Base-by-base conservation (phyloP, 2,329 filamentous ascomycete genomes). In the Sarocladium brachiariae region DNA sequence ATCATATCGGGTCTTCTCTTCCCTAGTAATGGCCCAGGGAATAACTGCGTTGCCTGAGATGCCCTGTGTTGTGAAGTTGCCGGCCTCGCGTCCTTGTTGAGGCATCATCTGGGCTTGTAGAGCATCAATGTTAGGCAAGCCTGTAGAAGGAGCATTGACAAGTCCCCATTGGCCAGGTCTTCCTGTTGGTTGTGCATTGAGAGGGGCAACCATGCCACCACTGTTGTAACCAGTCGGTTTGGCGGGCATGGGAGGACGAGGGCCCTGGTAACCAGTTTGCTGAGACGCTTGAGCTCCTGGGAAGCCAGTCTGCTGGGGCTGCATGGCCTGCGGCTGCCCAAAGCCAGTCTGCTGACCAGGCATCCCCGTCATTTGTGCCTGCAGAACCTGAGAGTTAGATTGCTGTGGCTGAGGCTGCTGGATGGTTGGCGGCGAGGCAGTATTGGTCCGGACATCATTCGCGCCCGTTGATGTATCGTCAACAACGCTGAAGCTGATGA, bases 1-100 rank as follows among this genome's bases (percentile, higher is more conserved):
- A 67, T 99, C 93, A 59, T 99, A 99, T 55, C 95, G 86, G 54
- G 87, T 92, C 76, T 99, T 99, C 69, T 99, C 93, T 56, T 96
- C 91, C 67, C 99, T 99, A 4, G 93, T 99, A 53, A 99, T 93
- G 14, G 93, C 91, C 93, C 93, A 99, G 0, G 93, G 93, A 61
- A 99, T 92, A 7, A 89, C 92, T 1, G 93, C 93, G 69, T 95
- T 97, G 49, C 93, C 93, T 55, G 89, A 84, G 9, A 99, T 77
- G 4, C 92, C 92, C 52, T 86, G 82, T 2, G 91, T 92, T 7
- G 89, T 95, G 60, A 87, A 97, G 16, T 74, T 78, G 23, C 86
- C 87, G 54, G 83, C 79, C 67, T 97, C 93, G 31, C 93, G 86
- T 39, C 93, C 93, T 58, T 88, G 83, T 64, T 99, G 92, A 19